Conservation (phyloP, 805 yeast species). For the Candida incommunis region DNA sequence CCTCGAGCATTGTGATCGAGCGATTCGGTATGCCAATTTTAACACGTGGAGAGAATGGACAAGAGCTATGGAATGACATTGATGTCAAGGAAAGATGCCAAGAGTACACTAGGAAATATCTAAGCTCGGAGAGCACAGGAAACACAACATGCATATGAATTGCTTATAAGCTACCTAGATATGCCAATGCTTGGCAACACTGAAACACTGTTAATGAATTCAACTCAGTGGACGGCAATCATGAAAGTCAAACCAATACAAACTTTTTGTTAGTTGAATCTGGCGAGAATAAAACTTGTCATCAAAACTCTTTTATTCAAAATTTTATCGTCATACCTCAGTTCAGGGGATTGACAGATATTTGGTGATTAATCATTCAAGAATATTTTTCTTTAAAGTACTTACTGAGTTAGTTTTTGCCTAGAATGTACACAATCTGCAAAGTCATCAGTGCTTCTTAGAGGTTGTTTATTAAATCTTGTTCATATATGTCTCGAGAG, state of each 20-base stretch:
- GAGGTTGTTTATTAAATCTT: too few relatives aligned
- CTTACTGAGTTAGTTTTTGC: too few relatives aligned
- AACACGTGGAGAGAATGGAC: not conserved
- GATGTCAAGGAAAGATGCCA: not conserved
- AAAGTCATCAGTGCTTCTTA: too few relatives aligned
- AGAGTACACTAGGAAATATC: not conserved
- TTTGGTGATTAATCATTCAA: conserved; percentile 1
- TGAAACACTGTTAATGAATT: too few relatives aligned
- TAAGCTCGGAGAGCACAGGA: not conserved
- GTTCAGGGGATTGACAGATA: conserved; percentile 1
- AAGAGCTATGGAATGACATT: not conserved
- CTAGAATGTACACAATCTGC: too few relatives aligned
- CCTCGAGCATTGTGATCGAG: conserved; percentile 74
- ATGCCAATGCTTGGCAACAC: too few relatives aligned
- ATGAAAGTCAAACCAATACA: too few relatives aligned
- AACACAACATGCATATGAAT: too few relatives aligned
- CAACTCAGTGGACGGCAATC: too few relatives aligned
- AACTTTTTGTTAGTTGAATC: too few relatives aligned
- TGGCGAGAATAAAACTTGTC: not conserved
- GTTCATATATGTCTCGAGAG: too few relatives aligned
- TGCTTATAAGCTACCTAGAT: too few relatives aligned
- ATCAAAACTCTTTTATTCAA: not conserved
- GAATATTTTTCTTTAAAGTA: not conserved
- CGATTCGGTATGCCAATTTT: conserved; percentile 55
- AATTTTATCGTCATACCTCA: not conserved